These are phyloP conservation scores for Candida smagusa DNA, from an alignment of 1,139 yeast species.

Conservation along the genomic window DNA sequence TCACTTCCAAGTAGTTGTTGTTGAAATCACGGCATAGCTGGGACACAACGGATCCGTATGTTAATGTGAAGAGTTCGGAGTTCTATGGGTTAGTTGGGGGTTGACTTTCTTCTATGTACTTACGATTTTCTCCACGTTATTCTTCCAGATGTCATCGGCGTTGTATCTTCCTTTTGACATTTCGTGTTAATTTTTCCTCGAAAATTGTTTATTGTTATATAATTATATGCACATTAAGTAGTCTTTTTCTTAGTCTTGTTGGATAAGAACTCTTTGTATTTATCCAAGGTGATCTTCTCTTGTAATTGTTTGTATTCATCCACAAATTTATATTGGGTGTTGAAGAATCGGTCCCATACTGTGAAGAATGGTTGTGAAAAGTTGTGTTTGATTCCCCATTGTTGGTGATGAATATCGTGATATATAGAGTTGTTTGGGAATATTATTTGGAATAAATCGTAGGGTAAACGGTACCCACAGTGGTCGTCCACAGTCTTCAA, in stretches of 20 bases:
- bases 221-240: neutral
- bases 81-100: slow-evolving; percentile 40
- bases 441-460: slow-evolving; percentile 79
- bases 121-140: slow-evolving; percentile 79
- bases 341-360: slow-evolving; percentile 77
- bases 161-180: slow-evolving; percentile 57
- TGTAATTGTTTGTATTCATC: slow-evolving; percentile 57
- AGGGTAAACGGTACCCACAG: slow-evolving; percentile 92
- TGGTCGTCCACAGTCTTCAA: slow-evolving; percentile 97
- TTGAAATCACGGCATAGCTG: slow-evolving; percentile 84
- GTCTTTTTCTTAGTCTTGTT: slow-evolving; percentile 25
- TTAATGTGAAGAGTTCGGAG: slow-evolving; percentile 86
- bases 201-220: neutral
- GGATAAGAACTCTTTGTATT: slow-evolving; percentile 58
- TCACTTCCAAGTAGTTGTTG: slow-evolving; percentile 74
- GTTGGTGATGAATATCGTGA: slow-evolving; percentile 96
- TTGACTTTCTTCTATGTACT: slow-evolving; percentile 20
- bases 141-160: slow-evolving; percentile 94
- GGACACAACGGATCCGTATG: slow-evolving; percentile 94
- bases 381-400: slow-evolving; percentile 90
- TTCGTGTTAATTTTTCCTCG: neutral
- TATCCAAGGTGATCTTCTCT: slow-evolving; percentile 55
- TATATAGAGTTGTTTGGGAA: slow-evolving; percentile 95
- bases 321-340: slow-evolving; percentile 70
- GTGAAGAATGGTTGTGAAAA: slow-evolving; percentile 97